These are phyloP conservation scores for Poa pratensis DNA, from an alignment of 176 grass and related monocot species.

Conservation along the genomic window DNA sequence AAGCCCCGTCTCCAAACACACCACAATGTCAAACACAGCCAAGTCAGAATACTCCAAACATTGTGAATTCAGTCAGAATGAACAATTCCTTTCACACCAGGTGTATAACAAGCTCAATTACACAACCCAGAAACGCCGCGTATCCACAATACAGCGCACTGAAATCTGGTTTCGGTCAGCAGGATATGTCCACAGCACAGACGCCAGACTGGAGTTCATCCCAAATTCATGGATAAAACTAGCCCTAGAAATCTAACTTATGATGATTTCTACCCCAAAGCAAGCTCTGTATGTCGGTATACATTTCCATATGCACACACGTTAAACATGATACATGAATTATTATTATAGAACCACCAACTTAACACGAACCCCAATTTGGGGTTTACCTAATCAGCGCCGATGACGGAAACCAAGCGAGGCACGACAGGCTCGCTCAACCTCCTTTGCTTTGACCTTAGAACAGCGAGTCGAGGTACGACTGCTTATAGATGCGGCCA, in stretches of 20 bases:
- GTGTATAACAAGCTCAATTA: too few relatives aligned
- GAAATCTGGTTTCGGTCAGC: neutral
- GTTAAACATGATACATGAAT: conserved; percentile 25
- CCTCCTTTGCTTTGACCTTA: conserved; percentile 38
- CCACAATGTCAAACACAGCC: too few relatives aligned
- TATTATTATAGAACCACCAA: conserved; percentile 28
- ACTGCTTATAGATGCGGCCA: conserved; percentile 59
- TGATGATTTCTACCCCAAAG: conserved; percentile 21
- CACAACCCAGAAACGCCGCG: neutral
- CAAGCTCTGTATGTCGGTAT: conserved; percentile 35
- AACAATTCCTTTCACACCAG: too few relatives aligned
- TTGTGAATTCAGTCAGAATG: too few relatives aligned
- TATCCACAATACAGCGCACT: neutral
- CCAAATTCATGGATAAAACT: neutral
- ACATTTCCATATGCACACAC: conserved; percentile 50
- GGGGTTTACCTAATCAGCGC: conserved; percentile 17
- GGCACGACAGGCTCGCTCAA: too few relatives aligned
- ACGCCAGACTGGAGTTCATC: neutral
- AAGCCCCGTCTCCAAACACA: too few relatives aligned
- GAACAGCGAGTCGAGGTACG: conserved; percentile 63
- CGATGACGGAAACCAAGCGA: neutral
- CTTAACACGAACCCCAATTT: conserved; percentile 22
- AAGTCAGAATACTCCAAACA: too few relatives aligned
- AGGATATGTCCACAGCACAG: neutral
- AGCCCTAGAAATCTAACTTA: neutral